Evolutionary conservation across 2,329 filamentous ascomycete genomes (phyloP).

Genomic region (Aspergillus amoenus): DNA sequence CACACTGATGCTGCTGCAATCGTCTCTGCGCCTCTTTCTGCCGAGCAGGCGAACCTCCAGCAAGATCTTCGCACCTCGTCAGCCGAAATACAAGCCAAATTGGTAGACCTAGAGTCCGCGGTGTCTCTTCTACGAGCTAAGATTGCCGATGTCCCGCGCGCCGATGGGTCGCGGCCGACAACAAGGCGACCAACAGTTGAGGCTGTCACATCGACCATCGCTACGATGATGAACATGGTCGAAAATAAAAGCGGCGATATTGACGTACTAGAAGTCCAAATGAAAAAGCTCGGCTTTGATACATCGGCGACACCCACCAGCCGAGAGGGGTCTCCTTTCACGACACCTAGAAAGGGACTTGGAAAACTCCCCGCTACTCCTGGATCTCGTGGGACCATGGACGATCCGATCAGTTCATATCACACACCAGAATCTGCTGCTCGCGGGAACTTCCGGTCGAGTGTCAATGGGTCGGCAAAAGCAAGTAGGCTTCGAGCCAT

Average conservation of each 20-base stretch:
- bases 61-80: constrained; percentile 78
- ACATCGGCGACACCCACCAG: constrained; percentile 23
- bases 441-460: constrained; percentile 35
- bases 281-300: constrained; percentile 67
- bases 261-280: constrained; percentile 82
- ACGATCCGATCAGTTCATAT: constrained; percentile 35
- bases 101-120: constrained; percentile 77
- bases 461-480: constrained; percentile 35
- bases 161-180: constrained; percentile 42
- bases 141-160: constrained; percentile 59
- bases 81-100: constrained; percentile 68
- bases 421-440: constrained; percentile 43
- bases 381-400: constrained; percentile 37
- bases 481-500: constrained; percentile 34
- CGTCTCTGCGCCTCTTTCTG: constrained; percentile 71
- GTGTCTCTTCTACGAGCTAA: constrained; percentile 77
- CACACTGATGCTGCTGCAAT: constrained; percentile 69
- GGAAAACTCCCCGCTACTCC: constrained; percentile 37
- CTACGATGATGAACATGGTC: constrained; percentile 88
- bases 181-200: constrained; percentile 76
- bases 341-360: constrained; percentile 35
- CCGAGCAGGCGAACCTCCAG: constrained; percentile 81
- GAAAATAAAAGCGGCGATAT: constrained; percentile 90
- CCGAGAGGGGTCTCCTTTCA: constrained; percentile 40
- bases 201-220: constrained; percentile 85